A percentile compares a stretch with the other conserved stretches of the same genome.
These are phyloP conservation scores for Malus hybrid DNA, from an alignment of 331 rosid genomes.

Conservation along the genomic window DNA sequence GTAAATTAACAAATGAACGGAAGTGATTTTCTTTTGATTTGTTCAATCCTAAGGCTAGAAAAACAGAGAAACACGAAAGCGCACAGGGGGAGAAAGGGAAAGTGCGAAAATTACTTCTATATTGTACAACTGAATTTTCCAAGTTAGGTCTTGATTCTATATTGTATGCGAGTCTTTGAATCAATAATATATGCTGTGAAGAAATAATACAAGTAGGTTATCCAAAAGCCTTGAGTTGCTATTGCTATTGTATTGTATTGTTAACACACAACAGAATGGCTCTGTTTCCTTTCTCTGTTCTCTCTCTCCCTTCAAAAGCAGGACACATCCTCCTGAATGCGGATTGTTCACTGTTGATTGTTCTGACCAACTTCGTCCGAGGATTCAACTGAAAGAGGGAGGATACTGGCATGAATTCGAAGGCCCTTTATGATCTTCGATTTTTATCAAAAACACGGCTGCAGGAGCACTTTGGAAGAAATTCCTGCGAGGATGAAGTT, in stretches of 20 bases:
- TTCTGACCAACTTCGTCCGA: not conserved
- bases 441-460: not conserved
- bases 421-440: not conserved
- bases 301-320: conserved; percentile 15
- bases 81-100: too few species aligned
- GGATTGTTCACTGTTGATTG: conserved; percentile 10
- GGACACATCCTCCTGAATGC: conserved; percentile 3
- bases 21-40: too few species aligned
- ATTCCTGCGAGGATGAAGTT: too few species aligned
- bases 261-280: not conserved
- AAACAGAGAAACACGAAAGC: too few species aligned
- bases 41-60: too few species aligned
- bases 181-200: not conserved
- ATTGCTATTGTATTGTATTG: not conserved
- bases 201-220: not conserved
- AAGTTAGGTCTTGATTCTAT: too few species aligned
- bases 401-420: conserved; percentile 6
- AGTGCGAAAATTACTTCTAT: too few species aligned
- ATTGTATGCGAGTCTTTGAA: not conserved
- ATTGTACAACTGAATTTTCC: too few species aligned
- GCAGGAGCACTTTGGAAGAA: too few species aligned
- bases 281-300: conserved; percentile 7
- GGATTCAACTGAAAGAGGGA: conserved; percentile 13
- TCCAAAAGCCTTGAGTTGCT: not conserved
- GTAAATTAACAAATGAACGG: too few species aligned